These are phyloP conservation scores for Wallemia hederae DNA, from an alignment of 1,284 basidiomycete genomes.

Conservation along the genomic window DNA sequence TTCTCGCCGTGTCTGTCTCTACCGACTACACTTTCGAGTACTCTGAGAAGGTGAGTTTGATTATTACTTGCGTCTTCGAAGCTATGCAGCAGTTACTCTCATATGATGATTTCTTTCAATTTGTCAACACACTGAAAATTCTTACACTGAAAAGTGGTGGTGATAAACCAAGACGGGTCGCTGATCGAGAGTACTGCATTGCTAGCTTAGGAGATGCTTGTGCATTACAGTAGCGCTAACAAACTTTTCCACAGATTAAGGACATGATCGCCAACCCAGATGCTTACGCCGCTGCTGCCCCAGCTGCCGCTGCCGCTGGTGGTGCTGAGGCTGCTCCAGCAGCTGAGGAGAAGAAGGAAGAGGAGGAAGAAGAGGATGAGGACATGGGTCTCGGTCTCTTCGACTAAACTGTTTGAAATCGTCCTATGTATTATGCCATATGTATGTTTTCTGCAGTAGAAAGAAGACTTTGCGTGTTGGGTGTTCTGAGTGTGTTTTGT, in stretches of 20 bases:
- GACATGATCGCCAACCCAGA: constrained; percentile 91
- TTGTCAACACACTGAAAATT: constrained; percentile 37
- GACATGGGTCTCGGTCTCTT: constrained; percentile 26
- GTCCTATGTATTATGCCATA: neutral
- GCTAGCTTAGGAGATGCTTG: neutral
- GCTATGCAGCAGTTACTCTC: neutral
- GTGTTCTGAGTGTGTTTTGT: no score
- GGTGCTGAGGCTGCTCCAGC: constrained; percentile 23
- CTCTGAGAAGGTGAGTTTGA: constrained; percentile 45
- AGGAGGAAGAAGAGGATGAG: constrained; percentile 42
- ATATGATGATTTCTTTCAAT: neutral
- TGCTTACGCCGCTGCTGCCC: constrained; percentile 57
- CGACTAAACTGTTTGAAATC: constrained; percentile 8
- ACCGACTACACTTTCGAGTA: constrained; percentile 92
- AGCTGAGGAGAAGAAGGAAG: constrained; percentile 31
- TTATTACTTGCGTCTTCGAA: neutral
- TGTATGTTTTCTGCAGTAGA: neutral
- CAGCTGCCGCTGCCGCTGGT: constrained; percentile 28
- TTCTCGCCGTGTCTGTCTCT: constrained; percentile 61
- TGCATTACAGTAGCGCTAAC: neutral
- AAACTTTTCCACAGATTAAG: constrained; percentile 36
- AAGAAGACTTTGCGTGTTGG: no score
- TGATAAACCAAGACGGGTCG: neutral
- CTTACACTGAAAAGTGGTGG: constrained; percentile 21
- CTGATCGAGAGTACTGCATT: neutral